Base-by-base conservation (phyloP, 768 basidiomycete genomes). In the Boletellus emodensis region DNA sequence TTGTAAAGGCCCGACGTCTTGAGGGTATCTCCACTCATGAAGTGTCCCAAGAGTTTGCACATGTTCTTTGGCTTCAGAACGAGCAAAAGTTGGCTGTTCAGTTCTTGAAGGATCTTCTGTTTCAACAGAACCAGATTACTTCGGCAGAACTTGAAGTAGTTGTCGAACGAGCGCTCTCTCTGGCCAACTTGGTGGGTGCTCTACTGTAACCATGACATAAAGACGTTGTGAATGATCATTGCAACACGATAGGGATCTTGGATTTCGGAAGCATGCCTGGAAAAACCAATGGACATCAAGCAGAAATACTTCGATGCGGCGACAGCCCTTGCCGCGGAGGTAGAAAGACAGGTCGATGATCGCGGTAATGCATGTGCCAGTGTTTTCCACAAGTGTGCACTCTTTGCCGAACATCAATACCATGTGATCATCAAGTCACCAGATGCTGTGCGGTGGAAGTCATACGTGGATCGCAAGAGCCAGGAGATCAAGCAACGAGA, bases 331-430 rank as follows among this genome's bases (percentile, higher is more conserved):
- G 60, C 74, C 36, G 38, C 51, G 24, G 43, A 59, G 37, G 51
- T 61, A 17, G 59, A 55, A 49, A 62, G 68, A 17, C 51, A 55
- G 34, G 58, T 46, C 6, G 41, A 61, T 40, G 49, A 60, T 28
- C 40, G 54, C 2, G 49, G 49, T 32, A 44, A 61, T n/a, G 63
- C 72, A 10, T 73, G 74, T 43, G 83, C 84, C 17, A 75, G 74
- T 10, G 77, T 94, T 30, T 91, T 81, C 64, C 83, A 85, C 52
- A 80, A 89, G 58, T 97, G 83, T 63, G 96, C 95, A 1, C 75
- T 79, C 22, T 98, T 98, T 61, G 90, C 94, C 0, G 93, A 98
- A 60, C 75, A 78, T 12, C 94, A 98, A 60, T 94, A 90, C 61
- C 81, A 86, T 52, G 73, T 80, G 2, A 79, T 88, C 33, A 65